Evolutionary conservation across 805 yeast species (phyloP), one percentile per base, ranked within the genome.

Genomic region (Kuraishia hungarica): DNA sequence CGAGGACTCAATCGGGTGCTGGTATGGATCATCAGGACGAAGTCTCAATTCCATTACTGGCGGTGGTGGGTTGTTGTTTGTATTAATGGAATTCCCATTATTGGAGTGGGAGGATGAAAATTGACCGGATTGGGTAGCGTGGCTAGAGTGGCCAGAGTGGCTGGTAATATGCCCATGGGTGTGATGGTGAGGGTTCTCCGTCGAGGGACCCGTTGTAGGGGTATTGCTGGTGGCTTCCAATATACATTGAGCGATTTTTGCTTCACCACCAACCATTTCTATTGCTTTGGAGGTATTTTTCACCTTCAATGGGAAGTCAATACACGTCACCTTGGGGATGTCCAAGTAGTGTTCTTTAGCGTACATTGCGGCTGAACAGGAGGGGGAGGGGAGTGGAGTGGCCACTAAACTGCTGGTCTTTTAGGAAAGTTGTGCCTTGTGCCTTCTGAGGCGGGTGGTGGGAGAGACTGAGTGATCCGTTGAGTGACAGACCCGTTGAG

Each of bases 251-350:
- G 72, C 59, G 20, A 82, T 70, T 53, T 69, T 68, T 10, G 70
- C 68, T 26, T 67, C 68, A 0, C 93, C 94, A 7, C 94, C 94
- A 54, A 87, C 79, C 82, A 86, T 80, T 5, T 69, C 67, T 11
- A 91, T 67, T 0, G 96, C 96, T 52, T 75, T 77, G 20, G 76
- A 78, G 0, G 80, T 70, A 64, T 91, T 77, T 46, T 76, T 75
- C 7, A 92, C 92, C 19, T 77, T 75, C 29, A 90, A 69, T 0
- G 97, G 97, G 57, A 87, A 76, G 64, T 92, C 97, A 19, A 92
- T 79, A 2, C 92, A 80, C 3, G 87, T 76, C 23, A 83, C 82
- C 61, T 84, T 83, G 8, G 96, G 94, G 1, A 88, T 76, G 60
- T 88, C 94, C 63, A 89, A 68, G 11, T 87, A 78, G 63, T 78